Base-by-base conservation (phyloP, 2,329 filamentous ascomycete genomes). In the Arthroderma sp. region DNA sequence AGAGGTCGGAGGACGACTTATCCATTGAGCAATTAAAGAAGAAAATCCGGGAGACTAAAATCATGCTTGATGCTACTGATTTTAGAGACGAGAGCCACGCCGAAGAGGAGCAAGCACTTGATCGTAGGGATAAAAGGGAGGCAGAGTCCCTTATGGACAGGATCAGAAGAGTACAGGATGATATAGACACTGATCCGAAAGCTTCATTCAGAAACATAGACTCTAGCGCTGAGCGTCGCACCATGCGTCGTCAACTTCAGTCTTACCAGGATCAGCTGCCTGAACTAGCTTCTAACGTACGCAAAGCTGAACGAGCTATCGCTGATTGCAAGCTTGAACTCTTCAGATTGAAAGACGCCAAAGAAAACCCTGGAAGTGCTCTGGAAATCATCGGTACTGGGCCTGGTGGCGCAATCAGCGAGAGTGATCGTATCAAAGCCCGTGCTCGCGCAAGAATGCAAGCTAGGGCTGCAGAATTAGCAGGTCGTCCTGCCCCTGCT, bases 401-500 rank as follows among this genome's bases (percentile, higher is more conserved):
- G 8, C 91, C 91, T 58, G 91, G 91, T 44, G 93, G 93, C 55
- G 75, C 83, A 47, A 83, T 98, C 43, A 98, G 93, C 0, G 93
- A 98, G 72, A 87, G 89, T 2, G 93, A 98, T 73, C 84, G 91
- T 56, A 81, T 97, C 63, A 97, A 96, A 76, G 93, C 93, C 37
- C 84, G 91, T 64, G 91, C 93, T 33, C 95, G 91, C 74, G 91
- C 91, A 39, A 95, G 96, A 84, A 98, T 98, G 93, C 91, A 97
- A 74, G 91, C 95, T 67, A 86, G 93, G 59, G 91, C 93, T 63
- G 93, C 93, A 57, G 91, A 93, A 17, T 76, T 98, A 61, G 89
- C 90, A 21, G 93, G 93, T 58, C 89, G 86, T 71, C 90, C 91
- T 68, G 76, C 85, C 44, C 77, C 84, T 51, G 83, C 88, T 38